Evolutionary conservation across 2,329 filamentous ascomycete species (phyloP), one percentile per base, ranked within the genome.

Genomic region (Fusarium chaquense): DNA sequence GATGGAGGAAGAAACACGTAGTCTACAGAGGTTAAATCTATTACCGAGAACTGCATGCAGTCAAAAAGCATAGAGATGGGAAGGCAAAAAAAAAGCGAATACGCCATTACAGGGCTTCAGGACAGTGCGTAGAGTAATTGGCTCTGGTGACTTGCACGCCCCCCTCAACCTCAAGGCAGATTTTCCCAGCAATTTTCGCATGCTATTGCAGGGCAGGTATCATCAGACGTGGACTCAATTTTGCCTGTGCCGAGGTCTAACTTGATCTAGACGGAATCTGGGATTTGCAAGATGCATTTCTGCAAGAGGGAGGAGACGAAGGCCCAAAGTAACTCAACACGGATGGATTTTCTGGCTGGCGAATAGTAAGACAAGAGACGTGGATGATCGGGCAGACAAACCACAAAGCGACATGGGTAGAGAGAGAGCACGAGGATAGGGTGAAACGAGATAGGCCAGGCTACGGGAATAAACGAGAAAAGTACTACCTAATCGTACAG

Each of bases 1-100:
- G n/a, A 47, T 16, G 7, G 36, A 20, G 60, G 58, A 56, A 44
- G 44, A 67, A 71, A 71, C 69, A 73, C 71, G 71, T 73, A 70
- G 65, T 53, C 45, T 6, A 22, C 12, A 30, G 10, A 30, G 28
- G 28, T 30, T 10, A 30, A 32, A 33, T 38, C 13, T 38, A 30
- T 38, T 28, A n/a, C 18, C 22, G 20, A 40, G 24, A 41, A 26
- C 35, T 51, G 47, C 33, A 51, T 51, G 47, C 47, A n/a, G 18
- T n/a, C 35, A 24, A 51, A 51, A 36, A 22, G 12, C 15, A 15
- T 24, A 44, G 5, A 26, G 41, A 26, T 16, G 26, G 12, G 12
- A 36, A 24, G n/a, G 16, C 16, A 24, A 44, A 33, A 49, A 62
- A 26, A 26, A 26, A 38, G 52, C 49, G 40, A 64, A 46, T 46